These are phyloP conservation scores for Acanthamoeba rhysodes DNA, from an alignment of 208 protist species.

Conservation along the genomic window DNA sequence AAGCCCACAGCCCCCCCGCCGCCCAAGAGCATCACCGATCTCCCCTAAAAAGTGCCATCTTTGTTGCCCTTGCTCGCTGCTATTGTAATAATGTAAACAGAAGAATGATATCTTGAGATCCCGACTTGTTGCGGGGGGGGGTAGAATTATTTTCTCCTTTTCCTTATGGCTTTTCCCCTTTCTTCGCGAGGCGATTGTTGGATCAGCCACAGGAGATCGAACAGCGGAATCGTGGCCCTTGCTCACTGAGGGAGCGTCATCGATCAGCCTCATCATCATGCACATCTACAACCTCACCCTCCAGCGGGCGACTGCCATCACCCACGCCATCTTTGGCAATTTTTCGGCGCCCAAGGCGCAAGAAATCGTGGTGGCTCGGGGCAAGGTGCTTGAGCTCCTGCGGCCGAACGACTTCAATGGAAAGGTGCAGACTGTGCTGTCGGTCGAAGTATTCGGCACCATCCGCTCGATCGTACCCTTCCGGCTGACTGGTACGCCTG, in stretches of 20 bases:
- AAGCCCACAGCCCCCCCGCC: conserved; percentile 37
- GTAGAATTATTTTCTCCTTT: neutral
- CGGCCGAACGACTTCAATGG: conserved; percentile 89
- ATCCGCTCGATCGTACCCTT: conserved; percentile 93
- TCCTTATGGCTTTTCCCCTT: neutral
- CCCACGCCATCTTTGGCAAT: conserved; percentile 91
- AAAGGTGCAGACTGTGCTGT: conserved; percentile 86
- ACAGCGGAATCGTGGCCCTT: neutral
- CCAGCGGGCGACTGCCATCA: conserved; percentile 91
- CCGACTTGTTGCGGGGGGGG: neutral
- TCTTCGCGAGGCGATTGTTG: neutral
- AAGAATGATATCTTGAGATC: neutral
- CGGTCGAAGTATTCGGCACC: conserved; percentile 92
- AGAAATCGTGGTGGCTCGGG: conserved; percentile 90
- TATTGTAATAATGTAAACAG: neutral
- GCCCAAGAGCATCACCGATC: conserved; percentile 10
- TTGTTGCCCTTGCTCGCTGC: neutral
- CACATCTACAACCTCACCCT: conserved; percentile 95
- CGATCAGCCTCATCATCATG: conserved; percentile 79
- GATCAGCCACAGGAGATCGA: neutral
- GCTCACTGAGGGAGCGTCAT: neutral
- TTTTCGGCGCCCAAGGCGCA: conserved; percentile 93
- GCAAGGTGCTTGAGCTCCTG: conserved; percentile 92
- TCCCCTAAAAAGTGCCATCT: neutral
- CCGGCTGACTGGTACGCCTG: conserved; percentile 89